Base-by-base conservation (phyloP, 305 asterid species). In the Solanum hybrid region DNA sequence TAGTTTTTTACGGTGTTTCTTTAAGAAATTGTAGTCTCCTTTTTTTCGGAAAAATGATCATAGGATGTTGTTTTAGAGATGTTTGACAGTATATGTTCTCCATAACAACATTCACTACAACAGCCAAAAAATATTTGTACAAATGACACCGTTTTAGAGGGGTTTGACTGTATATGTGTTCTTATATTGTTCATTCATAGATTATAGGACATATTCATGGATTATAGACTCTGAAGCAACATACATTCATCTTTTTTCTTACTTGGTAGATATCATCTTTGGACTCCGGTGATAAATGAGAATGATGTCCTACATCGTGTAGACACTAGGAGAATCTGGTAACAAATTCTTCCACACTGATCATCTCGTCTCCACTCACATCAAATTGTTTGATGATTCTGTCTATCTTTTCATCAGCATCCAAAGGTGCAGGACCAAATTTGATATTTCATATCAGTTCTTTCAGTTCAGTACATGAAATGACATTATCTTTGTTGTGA, bases 391-490 rank as follows among this genome's bases (percentile, higher is more conserved):
- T 91, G 92, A 93, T 89, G n/a, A 92, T 89, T 87, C 76, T 93
- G 68, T 93, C 89, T 15, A 89, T 90, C 41, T 91, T 91, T n/a
- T 85, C 95, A 91, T 89, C 92, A 39, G 92, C 89, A 45, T 93
- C 91, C 22, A 61, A 89, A 36, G 95, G 90, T 39, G 91, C 90
- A 51, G 91, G 68, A 86, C 96, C 95, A 36, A 88, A 89, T 91
- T 92, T 91, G 89, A 95, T 93, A 31, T 90, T 89, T 27, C 75
- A 57, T 82, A 95, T 84, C 2, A 39, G 93, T 87, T 91, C 91
- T 89, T 92, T 94, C 87, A 95, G 15, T 70, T 95, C 98, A 8
- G 26, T 31, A 87, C 65, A 86, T n/a, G 98, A 93, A 91, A 95
- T 36, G 89, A 76, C 92, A 86, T 92, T 86, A 77, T 95, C 93